phyloP scores from a whole-genome alignment of 768 basidiomycete genomes.

The Collybia sordida region DNA sequence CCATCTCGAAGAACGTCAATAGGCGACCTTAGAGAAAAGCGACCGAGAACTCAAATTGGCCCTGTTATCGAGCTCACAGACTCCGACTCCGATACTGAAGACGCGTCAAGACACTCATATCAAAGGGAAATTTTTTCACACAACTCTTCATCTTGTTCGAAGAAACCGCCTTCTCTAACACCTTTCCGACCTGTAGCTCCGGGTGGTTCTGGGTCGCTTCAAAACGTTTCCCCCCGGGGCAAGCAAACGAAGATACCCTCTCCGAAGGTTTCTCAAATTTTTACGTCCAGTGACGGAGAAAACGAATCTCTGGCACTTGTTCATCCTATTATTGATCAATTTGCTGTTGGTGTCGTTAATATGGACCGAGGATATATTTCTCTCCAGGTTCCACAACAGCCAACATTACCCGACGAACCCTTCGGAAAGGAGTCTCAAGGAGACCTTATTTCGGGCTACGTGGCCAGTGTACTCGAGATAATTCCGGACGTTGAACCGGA shows the following conservation, averaged over 20 bases:
- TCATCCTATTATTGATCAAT: not conserved
- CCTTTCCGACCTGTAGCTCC: not conserved
- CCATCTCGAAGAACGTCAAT: not conserved
- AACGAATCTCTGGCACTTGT: not conserved
- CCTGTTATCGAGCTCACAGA: constrained; percentile 3
- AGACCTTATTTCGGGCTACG: constrained; percentile 7
- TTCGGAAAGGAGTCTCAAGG: not conserved
- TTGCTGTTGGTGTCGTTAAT: not conserved
- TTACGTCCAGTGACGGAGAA: constrained; percentile 2
- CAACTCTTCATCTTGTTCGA: not conserved
- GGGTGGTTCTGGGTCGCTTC: not conserved
- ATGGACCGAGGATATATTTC: not conserved
- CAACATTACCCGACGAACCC: not conserved
- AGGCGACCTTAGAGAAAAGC: not conserved
- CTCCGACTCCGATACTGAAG: not conserved
- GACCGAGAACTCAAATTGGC: not conserved
- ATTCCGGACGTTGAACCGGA: constrained; percentile 66
- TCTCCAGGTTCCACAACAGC: not conserved
- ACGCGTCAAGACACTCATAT: not conserved
- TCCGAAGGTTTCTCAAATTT: not conserved
- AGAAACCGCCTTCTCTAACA: not conserved
- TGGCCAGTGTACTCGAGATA: constrained; percentile 62
- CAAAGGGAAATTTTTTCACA: not conserved
- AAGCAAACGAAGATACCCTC: not conserved
- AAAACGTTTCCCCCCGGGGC: not conserved